A percentile compares a stretch with the other conserved stretches of the same genome.
These are phyloP conservation scores for Plasmodium fragile DNA, from an alignment of 169 alveolate genomes.

Conservation along the genomic window DNA sequence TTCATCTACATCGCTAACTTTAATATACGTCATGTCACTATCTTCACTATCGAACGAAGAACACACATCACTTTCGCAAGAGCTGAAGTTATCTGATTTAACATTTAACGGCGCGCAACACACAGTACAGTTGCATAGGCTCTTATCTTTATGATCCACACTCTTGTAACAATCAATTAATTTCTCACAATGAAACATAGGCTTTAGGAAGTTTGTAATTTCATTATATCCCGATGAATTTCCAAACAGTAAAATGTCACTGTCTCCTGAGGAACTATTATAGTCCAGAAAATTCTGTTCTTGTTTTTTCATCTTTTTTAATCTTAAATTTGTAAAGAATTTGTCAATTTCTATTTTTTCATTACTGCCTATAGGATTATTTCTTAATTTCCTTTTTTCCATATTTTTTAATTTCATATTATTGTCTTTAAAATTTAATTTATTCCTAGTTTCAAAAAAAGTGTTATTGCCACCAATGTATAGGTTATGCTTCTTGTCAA, in stretches of 20 bases:
- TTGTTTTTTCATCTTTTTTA: slow-evolving; percentile 56
- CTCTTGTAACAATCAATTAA: slow-evolving; percentile 11
- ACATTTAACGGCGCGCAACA: slow-evolving; percentile 20
- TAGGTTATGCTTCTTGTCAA: slow-evolving; percentile 62
- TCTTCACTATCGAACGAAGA: slow-evolving; percentile 70
- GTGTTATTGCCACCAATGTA: slow-evolving; percentile 56
- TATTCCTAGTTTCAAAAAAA: slow-evolving; percentile 48
- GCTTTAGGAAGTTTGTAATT: slow-evolving; percentile 10
- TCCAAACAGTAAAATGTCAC: slow-evolving; percentile 62
- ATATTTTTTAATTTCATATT: slow-evolving; percentile 26
- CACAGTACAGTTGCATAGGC: background rate
- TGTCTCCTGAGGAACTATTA: slow-evolving; percentile 54
- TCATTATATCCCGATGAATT: slow-evolving; percentile 12
- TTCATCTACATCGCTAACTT: slow-evolving; percentile 55
- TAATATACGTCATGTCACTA: slow-evolving; percentile 53
- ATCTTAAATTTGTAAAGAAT: slow-evolving; percentile 55
- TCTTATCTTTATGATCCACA: background rate
- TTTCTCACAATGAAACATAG: slow-evolving; percentile 35
- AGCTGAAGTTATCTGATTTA: slow-evolving; percentile 35
- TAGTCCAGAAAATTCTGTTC: slow-evolving; percentile 35
- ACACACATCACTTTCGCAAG: slow-evolving; percentile 53
- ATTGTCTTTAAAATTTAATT: slow-evolving; percentile 26
- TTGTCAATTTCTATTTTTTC: slow-evolving; percentile 58
- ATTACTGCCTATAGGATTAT: background rate
- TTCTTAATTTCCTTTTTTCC: slow-evolving; percentile 8